phyloP scores from a whole-genome alignment of 148 eudicot species.

The Simmondsia chinensis region DNA sequence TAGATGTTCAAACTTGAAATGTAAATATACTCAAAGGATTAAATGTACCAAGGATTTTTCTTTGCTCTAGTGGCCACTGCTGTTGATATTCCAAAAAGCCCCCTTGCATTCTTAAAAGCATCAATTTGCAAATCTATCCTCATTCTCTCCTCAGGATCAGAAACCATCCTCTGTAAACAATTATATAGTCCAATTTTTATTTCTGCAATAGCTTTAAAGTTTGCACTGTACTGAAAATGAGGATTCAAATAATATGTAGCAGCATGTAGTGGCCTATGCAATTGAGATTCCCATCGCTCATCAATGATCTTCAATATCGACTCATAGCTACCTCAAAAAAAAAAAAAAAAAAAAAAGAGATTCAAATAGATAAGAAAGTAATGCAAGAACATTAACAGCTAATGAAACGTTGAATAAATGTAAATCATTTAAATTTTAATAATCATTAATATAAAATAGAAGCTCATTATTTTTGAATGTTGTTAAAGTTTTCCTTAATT shows the following conservation, averaged over 20 bases:
- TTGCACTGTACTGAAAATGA: background rate
- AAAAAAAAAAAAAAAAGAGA: too few relatives aligned
- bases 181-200: constrained; percentile 4
- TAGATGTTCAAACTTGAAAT: too few relatives aligned
- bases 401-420: too few relatives aligned
- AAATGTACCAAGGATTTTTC: background rate
- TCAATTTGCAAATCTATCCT: constrained; percentile 5
- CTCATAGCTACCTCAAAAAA: constrained; percentile 7
- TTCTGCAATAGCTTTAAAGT: background rate
- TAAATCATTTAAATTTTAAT: too few relatives aligned
- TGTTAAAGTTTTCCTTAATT: constrained; percentile 3
- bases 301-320: background rate
- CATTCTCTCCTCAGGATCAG: background rate
- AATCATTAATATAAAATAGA: too few relatives aligned
- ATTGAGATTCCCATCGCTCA: constrained; percentile 1
- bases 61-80: background rate
- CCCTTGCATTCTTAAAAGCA: background rate
- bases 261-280: constrained; percentile 1
- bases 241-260: background rate
- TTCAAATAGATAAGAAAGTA: too few relatives aligned
- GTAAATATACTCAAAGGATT: too few relatives aligned
- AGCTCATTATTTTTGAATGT: background rate
- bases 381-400: too few relatives aligned
- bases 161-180: constrained; percentile 1
- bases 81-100: background rate